These are phyloP conservation scores for Choanephora cucurbitarum DNA, from an alignment of 371 early-diverging fungal genomes.

Conservation along the genomic window DNA sequence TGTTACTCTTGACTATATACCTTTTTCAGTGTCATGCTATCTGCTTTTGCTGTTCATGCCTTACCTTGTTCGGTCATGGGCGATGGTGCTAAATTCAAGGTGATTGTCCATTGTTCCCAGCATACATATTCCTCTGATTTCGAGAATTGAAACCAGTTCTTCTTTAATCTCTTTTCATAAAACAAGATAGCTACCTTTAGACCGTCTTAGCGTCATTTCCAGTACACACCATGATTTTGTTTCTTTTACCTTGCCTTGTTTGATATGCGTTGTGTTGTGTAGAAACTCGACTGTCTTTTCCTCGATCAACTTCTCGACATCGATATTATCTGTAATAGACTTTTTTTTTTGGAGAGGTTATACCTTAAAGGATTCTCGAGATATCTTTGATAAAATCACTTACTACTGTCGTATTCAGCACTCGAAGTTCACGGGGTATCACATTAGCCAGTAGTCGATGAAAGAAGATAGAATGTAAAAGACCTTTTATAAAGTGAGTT, in stretches of 20 bases:
- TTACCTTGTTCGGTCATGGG: slow-evolving; percentile 68
- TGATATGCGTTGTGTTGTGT: slow-evolving; percentile 32
- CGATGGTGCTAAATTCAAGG: slow-evolving; percentile 52
- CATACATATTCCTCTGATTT: slow-evolving; percentile 81
- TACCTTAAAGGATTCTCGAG: too few species aligned
- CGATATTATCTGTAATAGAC: slow-evolving; percentile 43
- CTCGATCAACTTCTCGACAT: slow-evolving; percentile 43
- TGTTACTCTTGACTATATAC: slow-evolving; percentile 37
- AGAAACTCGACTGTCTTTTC: slow-evolving; percentile 43
- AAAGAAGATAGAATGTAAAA: slow-evolving; percentile 85
- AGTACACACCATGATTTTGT: too few species aligned
- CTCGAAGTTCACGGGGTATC: slow-evolving; percentile 70
- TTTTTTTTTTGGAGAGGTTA: slow-evolving; percentile 4
- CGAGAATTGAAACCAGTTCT: slow-evolving; percentile 74
- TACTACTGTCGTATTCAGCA: slow-evolving; percentile 75
- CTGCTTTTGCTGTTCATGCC: slow-evolving; percentile 17
- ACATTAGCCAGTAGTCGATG: slow-evolving; percentile 80
- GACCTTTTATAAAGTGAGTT: too few species aligned
- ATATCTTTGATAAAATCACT: too few species aligned
- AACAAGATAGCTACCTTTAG: slow-evolving; percentile 64
- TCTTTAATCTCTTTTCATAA: slow-evolving; percentile 78
- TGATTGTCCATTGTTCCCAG: slow-evolving; percentile 90
- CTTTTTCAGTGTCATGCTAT: slow-evolving; percentile 27
- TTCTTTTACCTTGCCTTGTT: slow-evolving; percentile 51
- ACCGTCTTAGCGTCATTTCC: too few species aligned